These are phyloP conservation scores for Casuarina equisetifolia DNA, from an alignment of 306 rosid species.

Conservation along the genomic window DNA sequence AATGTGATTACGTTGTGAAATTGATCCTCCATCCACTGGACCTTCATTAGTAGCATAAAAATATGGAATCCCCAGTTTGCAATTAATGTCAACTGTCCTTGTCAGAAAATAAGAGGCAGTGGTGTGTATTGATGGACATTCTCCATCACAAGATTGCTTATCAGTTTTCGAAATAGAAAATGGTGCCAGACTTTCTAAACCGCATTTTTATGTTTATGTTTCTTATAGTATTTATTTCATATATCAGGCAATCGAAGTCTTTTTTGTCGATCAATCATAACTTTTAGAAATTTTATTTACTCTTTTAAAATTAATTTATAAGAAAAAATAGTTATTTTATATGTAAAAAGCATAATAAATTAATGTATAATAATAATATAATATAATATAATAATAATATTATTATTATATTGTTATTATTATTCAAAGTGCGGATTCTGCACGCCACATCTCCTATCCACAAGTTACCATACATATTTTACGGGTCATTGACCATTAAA, in stretches of 20 bases:
- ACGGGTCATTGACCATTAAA: neutral
- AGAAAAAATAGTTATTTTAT: neutral
- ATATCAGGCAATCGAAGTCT: neutral
- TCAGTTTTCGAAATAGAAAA: neutral
- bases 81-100: no score
- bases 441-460: neutral
- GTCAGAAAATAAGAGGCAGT: no score
- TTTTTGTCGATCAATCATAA: neutral
- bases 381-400: no score
- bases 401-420: no score
- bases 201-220: neutral
- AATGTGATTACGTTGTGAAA: neutral
- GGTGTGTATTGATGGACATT: no score
- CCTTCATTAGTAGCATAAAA: no score
- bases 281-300: no score
- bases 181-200: neutral
- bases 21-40: neutral
- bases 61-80: no score
- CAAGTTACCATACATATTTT: neutral
- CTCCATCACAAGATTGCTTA: neutral
- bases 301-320: no score
- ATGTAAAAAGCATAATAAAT: neutral
- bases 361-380: no score
- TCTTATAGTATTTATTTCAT: neutral
- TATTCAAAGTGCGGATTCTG: neutral